Evolutionary conservation across 495 filamentous ascomycete genomes (phyloP).

Genomic region (Neurospora sp.): DNA sequence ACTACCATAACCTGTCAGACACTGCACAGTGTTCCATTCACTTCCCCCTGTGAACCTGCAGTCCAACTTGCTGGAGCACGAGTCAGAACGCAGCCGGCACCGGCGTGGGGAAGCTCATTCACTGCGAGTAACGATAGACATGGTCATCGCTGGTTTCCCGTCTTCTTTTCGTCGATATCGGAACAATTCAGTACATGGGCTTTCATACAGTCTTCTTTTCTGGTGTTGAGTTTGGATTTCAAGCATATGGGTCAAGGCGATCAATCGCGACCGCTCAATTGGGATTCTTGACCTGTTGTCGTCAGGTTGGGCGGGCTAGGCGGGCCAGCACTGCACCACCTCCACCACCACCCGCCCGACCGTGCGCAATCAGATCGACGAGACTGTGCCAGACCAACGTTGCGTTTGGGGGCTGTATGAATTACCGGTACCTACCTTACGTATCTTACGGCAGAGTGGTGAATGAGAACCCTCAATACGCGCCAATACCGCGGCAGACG

Average conservation of each 20-base stretch:
- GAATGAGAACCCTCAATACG: neutral
- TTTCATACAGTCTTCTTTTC: neutral
- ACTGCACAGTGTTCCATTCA: neutral
- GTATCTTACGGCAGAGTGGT: neutral
- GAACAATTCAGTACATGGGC: neutral
- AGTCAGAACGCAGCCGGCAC: conserved; percentile 7
- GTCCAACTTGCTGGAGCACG: neutral
- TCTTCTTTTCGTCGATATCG: neutral
- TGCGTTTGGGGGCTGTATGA: neutral
- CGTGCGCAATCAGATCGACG: neutral
- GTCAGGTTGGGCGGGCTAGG: neutral
- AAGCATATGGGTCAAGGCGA: neutral
- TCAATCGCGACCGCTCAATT: neutral
- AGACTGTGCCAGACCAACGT: neutral
- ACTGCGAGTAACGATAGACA: neutral
- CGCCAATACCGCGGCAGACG: neutral
- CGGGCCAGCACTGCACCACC: neutral
- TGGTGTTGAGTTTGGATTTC: neutral
- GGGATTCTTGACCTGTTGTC: neutral
- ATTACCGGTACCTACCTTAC: neutral
- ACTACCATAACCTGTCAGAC: neutral
- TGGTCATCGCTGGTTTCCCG: neutral
- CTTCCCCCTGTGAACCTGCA: neutral
- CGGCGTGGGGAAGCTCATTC: conserved; percentile 3
- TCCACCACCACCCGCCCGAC: neutral